These are phyloP conservation scores for Leptographium lundbergii DNA, from an alignment of 2,329 filamentous ascomycete genomes.

Conservation along the genomic window DNA sequence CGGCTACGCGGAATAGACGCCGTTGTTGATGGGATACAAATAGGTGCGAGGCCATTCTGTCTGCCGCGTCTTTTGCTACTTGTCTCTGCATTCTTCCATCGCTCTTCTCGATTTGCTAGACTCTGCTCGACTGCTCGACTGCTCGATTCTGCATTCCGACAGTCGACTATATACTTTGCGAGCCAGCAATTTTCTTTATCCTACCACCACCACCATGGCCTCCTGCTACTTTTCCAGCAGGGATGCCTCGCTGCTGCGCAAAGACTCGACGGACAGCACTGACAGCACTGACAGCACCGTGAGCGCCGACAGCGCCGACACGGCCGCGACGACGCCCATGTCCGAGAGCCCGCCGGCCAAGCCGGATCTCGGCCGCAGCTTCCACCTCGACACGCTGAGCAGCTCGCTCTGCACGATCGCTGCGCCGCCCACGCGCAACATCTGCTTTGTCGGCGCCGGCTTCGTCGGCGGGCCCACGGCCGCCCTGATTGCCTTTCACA, in stretches of 20 bases:
- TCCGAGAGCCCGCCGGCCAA: neutral
- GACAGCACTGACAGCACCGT: neutral
- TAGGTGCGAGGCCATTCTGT: no score
- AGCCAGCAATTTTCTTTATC: no score
- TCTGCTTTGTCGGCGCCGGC: slow-evolving; percentile 4
- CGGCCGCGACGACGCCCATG: neutral
- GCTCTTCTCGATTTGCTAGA: no score
- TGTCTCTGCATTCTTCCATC: no score
- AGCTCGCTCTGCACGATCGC: neutral
- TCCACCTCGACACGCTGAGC: neutral
- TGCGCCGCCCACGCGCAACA: neutral
- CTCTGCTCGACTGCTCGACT: no score
- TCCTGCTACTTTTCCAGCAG: neutral
- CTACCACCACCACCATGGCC: neutral
- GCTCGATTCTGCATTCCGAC: no score
- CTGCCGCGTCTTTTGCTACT: no score
- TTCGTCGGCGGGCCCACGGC: neutral
- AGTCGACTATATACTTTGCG: no score
- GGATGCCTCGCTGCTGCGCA: neutral
- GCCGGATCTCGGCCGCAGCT: no score
- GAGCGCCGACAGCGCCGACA: neutral
- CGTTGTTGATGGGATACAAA: no score
- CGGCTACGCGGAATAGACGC: no score
- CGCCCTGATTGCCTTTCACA: no score
- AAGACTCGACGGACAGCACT: neutral